A percentile compares a stretch with the other conserved stretches of the same genome.
phyloP scores from a whole-genome alignment of 768 basidiomycete genomes.

The Terana coerulea region DNA sequence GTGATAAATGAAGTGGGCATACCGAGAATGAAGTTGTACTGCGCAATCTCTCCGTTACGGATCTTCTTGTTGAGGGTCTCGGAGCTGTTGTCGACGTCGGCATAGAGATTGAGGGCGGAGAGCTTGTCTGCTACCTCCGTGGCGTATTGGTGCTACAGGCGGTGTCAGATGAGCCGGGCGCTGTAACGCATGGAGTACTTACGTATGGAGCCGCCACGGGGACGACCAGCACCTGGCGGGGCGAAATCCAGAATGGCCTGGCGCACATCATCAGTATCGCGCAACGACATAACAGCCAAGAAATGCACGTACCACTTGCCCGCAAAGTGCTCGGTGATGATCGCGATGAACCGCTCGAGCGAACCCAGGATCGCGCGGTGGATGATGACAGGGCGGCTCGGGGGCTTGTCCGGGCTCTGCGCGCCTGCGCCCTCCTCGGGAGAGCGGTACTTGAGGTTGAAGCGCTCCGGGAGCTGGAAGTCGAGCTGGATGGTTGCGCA shows the following conservation, averaged over 20 bases:
- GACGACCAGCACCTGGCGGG: conserved; percentile 92
- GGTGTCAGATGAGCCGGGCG: neutral
- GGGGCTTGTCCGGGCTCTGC: conserved; percentile 48
- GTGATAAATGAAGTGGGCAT: conserved; percentile 21
- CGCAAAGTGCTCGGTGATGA: conserved; percentile 94
- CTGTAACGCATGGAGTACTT: conserved; percentile 29
- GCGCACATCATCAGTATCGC: neutral
- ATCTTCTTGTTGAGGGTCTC: conserved; percentile 97
- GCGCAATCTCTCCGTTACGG: conserved; percentile 93
- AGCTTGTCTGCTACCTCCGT: conserved; percentile 71
- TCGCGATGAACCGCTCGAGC: conserved; percentile 93
- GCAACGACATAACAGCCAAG: neutral
- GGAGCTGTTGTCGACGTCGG: conserved; percentile 89
- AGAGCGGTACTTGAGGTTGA: conserved; percentile 89
- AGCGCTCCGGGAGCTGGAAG: conserved; percentile 96
- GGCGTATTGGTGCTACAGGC: conserved; percentile 81
- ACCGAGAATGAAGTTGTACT: conserved; percentile 98
- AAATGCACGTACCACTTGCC: conserved; percentile 80
- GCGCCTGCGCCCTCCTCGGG: conserved; percentile 73
- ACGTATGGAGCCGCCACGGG: conserved; percentile 91
- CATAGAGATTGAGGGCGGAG: conserved; percentile 67
- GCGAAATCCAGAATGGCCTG: conserved; percentile 98
- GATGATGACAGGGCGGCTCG: conserved; percentile 90
- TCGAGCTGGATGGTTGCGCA: conserved; percentile 99
- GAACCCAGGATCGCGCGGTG: conserved; percentile 95